Evolutionary conservation across 2,329 filamentous ascomycete genomes (phyloP), one percentile per base, ranked within the genome.

Genomic region (Aspergillus pseudoviridinutans): DNA sequence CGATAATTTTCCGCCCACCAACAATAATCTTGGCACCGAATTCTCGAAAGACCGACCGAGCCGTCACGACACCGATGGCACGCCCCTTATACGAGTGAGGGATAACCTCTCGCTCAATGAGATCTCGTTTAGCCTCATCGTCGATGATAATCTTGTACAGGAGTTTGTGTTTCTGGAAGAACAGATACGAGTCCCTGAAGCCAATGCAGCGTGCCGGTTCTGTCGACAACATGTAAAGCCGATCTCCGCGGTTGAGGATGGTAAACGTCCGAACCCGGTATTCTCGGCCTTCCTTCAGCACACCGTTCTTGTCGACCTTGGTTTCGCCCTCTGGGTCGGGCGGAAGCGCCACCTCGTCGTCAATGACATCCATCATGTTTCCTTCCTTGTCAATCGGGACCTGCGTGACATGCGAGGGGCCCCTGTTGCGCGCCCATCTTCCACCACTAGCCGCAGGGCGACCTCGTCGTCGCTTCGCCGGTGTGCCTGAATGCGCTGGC

Each of bases 11-110:
- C 69, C 87, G 89, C 53, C 94, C 94, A 22, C 92, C 94, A 24
- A 99, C 92, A 56, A 99, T 84, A 68, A 99, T 99, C 61, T 91
- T 86, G 6, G 94, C 90, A 57, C 94, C 94, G 66, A 99, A 99
- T 74, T 99, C 94, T 57, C 94, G 86, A 74, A 97, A 99, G 17
- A 99, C 94, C 1, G 94, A 97, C 49, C 94, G 88, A 51, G 94
- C 94, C 17, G 94, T 97, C 50, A 97, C 92, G 28, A 99, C 92
- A 72, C 94, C 94, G 72, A 99, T 99, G 4, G 93, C 91, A 54
- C 94, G 90, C 59, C 94, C 94, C 76, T 97, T 99, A 85, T 99
- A 99, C 28, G 92, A 96, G 79, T 97, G 94, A 1, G 94, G 94
- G 62, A 99, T 96, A 70, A 99, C 89, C 5, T 95, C 90, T 59